Evolutionary conservation across 306 rosid genomes (phyloP).

Genomic region (Vachellia pachyceras): DNA sequence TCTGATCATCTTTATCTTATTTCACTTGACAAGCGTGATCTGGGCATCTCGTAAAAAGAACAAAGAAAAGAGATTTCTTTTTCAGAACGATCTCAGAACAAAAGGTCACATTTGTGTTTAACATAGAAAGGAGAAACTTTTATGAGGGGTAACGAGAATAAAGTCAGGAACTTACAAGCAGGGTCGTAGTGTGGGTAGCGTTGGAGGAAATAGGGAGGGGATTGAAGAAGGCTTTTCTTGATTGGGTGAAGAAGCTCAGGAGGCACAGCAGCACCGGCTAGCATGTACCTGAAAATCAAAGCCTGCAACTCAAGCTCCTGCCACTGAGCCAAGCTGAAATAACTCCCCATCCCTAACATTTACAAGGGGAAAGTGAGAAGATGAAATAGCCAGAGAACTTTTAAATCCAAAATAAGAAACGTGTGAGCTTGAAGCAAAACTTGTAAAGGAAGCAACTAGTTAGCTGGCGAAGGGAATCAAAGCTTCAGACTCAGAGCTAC

Average conservation of each 20-base stretch:
- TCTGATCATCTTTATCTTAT: background rate
- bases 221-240: constrained; percentile 74
- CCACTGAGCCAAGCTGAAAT: constrained; percentile 87
- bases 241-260: constrained; percentile 88
- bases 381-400: constrained; percentile 16
- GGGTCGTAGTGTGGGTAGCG: constrained; percentile 64
- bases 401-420: constrained; percentile 13
- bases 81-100: background rate
- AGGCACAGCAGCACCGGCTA: constrained; percentile 91
- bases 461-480: background rate
- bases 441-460: background rate
- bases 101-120: background rate
- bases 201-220: constrained; percentile 56
- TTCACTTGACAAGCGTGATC: background rate
- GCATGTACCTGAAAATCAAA: constrained; percentile 83
- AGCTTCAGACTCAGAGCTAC: constrained; percentile 31
- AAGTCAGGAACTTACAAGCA: constrained; percentile 58
- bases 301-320: constrained; percentile 98
- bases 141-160: background rate
- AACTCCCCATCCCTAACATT: constrained; percentile 69
- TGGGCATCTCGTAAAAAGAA: background rate
- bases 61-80: background rate
- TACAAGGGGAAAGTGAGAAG: constrained; percentile 1
- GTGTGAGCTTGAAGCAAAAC: background rate
- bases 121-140: background rate